These are phyloP conservation scores for Chloris gayana DNA, from an alignment of 176 grass and related monocot genomes.

Conservation along the genomic window DNA sequence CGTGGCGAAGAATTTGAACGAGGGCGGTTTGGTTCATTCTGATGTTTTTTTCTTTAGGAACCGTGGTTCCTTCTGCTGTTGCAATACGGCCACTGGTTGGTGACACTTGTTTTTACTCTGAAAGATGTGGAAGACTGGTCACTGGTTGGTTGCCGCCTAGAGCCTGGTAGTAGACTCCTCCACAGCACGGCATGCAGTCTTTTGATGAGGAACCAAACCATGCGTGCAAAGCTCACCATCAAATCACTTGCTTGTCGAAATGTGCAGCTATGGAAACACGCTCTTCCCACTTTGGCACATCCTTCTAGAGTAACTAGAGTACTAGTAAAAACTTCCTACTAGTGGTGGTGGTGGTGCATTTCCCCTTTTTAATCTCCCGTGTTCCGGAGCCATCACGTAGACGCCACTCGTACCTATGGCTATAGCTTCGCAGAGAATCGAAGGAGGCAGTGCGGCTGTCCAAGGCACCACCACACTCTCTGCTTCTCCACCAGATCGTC, in stretches of 20 bases:
- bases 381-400: neutral
- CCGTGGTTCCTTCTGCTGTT: neutral
- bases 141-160: neutral
- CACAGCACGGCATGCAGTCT: neutral
- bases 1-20: neutral
- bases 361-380: neutral
- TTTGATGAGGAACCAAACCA: neutral
- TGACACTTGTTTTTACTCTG: slow-evolving; percentile 23
- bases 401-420: neutral
- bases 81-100: neutral
- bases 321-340: neutral
- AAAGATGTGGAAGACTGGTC: neutral
- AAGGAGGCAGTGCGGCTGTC: neutral
- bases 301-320: slow-evolving; percentile 1
- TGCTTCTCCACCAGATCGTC: neutral
- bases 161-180: neutral
- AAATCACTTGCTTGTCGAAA: neutral
- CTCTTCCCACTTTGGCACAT: neutral
- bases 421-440: no score
- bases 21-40: neutral
- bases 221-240: neutral
- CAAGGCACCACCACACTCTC: neutral
- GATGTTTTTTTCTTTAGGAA: no score
- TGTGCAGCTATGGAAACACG: neutral
- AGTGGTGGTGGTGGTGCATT: neutral